Evolutionary conservation across 768 basidiomycete species (phyloP).

Genomic region (Hygrocybe coccinea): DNA sequence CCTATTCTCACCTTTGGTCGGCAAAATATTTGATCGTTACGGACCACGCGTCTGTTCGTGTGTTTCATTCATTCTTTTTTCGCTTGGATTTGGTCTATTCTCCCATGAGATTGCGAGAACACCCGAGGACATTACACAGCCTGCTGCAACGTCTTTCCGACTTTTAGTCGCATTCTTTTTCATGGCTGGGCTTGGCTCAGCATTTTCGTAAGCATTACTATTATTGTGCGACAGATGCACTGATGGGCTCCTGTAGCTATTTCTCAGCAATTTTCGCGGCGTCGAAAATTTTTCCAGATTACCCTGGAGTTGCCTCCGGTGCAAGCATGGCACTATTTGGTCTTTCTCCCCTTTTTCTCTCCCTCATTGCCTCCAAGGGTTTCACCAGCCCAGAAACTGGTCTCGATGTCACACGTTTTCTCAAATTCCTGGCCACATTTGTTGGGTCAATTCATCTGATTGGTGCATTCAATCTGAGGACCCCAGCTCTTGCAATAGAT

Average conservation of each 20-base stretch:
- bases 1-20: conserved; percentile 65
- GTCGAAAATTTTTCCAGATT: conserved; percentile 60
- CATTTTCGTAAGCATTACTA: conserved; percentile 56
- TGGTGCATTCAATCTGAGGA: conserved; percentile 45
- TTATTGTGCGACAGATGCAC: background rate
- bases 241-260: conserved; percentile 34
- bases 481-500: background rate
- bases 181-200: conserved; percentile 61
- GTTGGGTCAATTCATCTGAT: conserved; percentile 50
- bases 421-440: conserved; percentile 52
- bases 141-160: conserved; percentile 45
- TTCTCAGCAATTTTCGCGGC: conserved; percentile 76
- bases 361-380: conserved; percentile 54
- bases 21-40: conserved; percentile 60
- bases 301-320: conserved; percentile 64
- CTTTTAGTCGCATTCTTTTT: conserved; percentile 55
- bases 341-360: conserved; percentile 74
- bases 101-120: conserved; percentile 51
- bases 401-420: conserved; percentile 44
- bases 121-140: conserved; percentile 33
- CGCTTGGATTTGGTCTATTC: conserved; percentile 58
- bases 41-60: conserved; percentile 69
- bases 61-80: conserved; percentile 53
- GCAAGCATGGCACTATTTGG: conserved; percentile 69
- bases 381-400: conserved; percentile 49